A percentile compares a stretch with the other conserved stretches of the same genome.
These are phyloP conservation scores for Tolypocladium nubicola DNA, from an alignment of 2,329 filamentous ascomycete genomes.

Conservation along the genomic window DNA sequence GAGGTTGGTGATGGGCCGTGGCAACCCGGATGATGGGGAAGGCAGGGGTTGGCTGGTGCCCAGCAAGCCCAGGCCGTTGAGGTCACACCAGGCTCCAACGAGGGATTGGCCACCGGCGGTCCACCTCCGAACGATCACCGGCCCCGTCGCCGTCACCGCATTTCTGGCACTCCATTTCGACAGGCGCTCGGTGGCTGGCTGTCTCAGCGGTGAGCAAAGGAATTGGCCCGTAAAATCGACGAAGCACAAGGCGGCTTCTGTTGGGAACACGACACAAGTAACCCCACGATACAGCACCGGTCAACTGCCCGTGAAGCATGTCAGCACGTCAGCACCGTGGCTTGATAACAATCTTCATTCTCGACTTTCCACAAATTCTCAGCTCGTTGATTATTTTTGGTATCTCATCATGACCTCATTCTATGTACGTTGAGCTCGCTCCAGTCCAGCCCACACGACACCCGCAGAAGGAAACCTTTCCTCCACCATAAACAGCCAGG, in stretches of 20 bases:
- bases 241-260: background rate
- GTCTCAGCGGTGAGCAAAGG: background rate
- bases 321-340: background rate
- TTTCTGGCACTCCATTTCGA: background rate
- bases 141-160: background rate
- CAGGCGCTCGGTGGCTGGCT: background rate
- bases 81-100: background rate
- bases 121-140: background rate
- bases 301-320: background rate
- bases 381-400: background rate
- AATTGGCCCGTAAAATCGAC: too few relatives aligned
- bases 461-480: background rate
- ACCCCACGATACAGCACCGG: background rate
- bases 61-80: background rate
- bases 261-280: background rate
- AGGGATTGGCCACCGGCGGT: background rate
- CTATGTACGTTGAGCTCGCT: background rate
- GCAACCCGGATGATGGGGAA: background rate
- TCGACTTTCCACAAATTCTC: background rate
- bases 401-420: slow-evolving; percentile 5
- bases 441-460: background rate
- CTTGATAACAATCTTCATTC: too few relatives aligned
- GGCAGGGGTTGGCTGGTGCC: background rate
- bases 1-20: background rate
- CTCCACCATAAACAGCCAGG: background rate